Percentiles rank a stretch among this genome's conserved stretches.
Evolutionary conservation across 2,329 filamentous ascomycete species (phyloP).

Genomic region (Atkinsonella texensis): DNA sequence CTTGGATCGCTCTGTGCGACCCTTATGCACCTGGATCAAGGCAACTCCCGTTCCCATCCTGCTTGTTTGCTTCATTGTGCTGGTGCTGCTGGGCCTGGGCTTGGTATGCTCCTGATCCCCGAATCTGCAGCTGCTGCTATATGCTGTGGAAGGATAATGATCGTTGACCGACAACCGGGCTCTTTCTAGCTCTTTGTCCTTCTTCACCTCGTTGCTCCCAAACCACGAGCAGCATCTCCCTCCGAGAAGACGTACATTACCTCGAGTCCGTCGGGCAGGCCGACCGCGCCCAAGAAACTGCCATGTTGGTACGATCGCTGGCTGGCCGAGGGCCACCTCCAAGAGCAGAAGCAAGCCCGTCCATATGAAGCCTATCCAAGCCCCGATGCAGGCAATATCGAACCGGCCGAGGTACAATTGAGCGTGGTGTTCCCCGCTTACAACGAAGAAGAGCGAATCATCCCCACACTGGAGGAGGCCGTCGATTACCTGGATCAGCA

Average conservation of each 20-base stretch:
- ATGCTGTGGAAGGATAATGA: no score
- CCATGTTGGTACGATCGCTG: conserved; percentile 83
- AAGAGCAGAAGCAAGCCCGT: conserved; percentile 24
- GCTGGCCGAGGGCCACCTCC: conserved; percentile 46
- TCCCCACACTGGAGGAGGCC: conserved; percentile 80
- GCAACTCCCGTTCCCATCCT: conserved; percentile 29
- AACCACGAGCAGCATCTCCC: conserved; percentile 58
- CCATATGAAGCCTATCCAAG: conserved; percentile 27
- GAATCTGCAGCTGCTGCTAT: no score
- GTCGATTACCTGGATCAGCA: conserved; percentile 71
- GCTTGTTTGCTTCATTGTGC: conserved; percentile 21
- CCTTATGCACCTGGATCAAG: conserved; percentile 23
- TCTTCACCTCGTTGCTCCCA: conserved; percentile 66
- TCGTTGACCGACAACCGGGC: conserved; percentile 5
- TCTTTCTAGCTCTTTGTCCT: conserved; percentile 42
- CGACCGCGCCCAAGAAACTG: conserved; percentile 35
- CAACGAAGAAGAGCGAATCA: conserved; percentile 79
- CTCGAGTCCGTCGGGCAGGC: conserved; percentile 44
- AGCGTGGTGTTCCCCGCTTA: conserved; percentile 90
- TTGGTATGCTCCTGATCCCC: conserved; percentile 18
- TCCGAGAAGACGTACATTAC: conserved; percentile 83
- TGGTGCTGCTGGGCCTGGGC: conserved; percentile 23
- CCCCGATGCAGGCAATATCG: conserved; percentile 46
- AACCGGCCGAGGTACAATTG: conserved; percentile 70
- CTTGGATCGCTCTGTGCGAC: conserved; percentile 22